Evolutionary conservation across 495 filamentous ascomycete genomes (phyloP).

Genomic region (Acidiella bohemica): DNA sequence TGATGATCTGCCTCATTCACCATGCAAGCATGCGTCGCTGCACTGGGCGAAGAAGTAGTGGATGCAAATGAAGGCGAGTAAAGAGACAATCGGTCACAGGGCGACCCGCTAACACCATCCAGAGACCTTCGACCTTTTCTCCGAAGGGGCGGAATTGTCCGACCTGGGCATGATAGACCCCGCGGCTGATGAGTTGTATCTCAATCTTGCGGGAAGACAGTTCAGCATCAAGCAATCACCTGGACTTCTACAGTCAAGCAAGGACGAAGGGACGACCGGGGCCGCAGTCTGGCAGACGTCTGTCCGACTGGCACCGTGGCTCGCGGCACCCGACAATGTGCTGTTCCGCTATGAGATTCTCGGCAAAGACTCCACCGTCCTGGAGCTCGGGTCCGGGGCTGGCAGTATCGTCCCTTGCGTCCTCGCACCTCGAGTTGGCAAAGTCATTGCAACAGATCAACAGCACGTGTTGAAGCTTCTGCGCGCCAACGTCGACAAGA

Average conservation of each 20-base stretch:
- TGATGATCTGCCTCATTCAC: too few relatives aligned
- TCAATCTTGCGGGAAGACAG: slow-evolving; percentile 55
- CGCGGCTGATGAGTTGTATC: slow-evolving; percentile 46
- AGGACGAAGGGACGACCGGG: slow-evolving; percentile 77
- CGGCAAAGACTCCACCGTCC: slow-evolving; percentile 39
- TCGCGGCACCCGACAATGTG: slow-evolving; percentile 47
- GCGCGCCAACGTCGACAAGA: slow-evolving; percentile 59
- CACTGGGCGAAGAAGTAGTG: slow-evolving; percentile 23
- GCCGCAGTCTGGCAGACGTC: slow-evolving; percentile 86
- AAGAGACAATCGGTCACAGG: neutral
- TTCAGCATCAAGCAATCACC: slow-evolving; percentile 79
- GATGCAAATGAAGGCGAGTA: slow-evolving; percentile 28
- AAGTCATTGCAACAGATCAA: slow-evolving; percentile 79
- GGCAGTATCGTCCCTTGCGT: slow-evolving; percentile 59
- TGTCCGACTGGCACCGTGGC: slow-evolving; percentile 71
- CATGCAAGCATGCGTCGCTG: slow-evolving; percentile 27
- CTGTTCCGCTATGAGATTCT: slow-evolving; percentile 50
- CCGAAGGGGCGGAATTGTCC: slow-evolving; percentile 50
- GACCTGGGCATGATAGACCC: slow-evolving; percentile 78
- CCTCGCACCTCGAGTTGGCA: slow-evolving; percentile 44
- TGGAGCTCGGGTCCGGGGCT: slow-evolving; percentile 83
- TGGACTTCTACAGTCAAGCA: slow-evolving; percentile 59
- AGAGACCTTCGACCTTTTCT: slow-evolving; percentile 84
- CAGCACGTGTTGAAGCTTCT: slow-evolving; percentile 65
- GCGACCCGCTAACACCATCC: slow-evolving; percentile 1